phyloP scores from a whole-genome alignment of 1,139 yeast species.

The Debaryomyces fabryi region DNA sequence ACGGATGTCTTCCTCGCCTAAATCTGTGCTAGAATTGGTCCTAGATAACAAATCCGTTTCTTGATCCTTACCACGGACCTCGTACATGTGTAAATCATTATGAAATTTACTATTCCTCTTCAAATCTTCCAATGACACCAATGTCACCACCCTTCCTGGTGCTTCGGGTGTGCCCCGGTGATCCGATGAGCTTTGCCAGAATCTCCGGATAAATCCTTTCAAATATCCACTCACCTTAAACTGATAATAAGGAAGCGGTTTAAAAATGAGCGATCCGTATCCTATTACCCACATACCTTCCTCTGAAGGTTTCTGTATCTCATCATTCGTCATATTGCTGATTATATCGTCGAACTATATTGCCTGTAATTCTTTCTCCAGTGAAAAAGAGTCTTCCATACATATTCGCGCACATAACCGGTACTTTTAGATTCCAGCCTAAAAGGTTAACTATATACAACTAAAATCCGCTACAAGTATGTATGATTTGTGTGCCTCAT shows the following conservation, averaged over 20 bases:
- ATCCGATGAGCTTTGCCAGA: constrained; percentile 91
- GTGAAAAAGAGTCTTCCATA: not conserved
- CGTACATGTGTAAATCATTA: constrained; percentile 49
- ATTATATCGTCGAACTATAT: not conserved
- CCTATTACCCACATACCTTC: constrained; percentile 80
- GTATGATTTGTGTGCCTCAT: not conserved
- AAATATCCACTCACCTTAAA: constrained; percentile 73
- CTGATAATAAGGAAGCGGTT: constrained; percentile 78
- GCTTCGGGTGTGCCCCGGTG: constrained; percentile 85
- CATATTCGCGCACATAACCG: constrained; percentile 5
- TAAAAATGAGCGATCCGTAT: constrained; percentile 87
- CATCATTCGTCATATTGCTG: not conserved
- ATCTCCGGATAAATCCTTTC: constrained; percentile 75
- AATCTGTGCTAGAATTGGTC: not conserved
- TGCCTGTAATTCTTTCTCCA: not conserved
- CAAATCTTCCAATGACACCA: constrained; percentile 62
- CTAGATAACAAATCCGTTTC: constrained; percentile 18
- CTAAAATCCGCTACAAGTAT: not conserved
- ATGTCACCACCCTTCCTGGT: constrained; percentile 89
- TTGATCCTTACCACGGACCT: constrained; percentile 23
- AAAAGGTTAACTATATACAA: not conserved
- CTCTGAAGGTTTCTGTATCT: constrained; percentile 5
- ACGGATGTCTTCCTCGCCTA: constrained; percentile 4
- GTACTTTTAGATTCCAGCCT: not conserved
- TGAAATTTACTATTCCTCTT: constrained; percentile 40